Percentiles rank a stretch among this genome's conserved stretches.
Evolutionary conservation across 805 yeast species (phyloP).

Genomic region (Starmerella tilneyi): DNA sequence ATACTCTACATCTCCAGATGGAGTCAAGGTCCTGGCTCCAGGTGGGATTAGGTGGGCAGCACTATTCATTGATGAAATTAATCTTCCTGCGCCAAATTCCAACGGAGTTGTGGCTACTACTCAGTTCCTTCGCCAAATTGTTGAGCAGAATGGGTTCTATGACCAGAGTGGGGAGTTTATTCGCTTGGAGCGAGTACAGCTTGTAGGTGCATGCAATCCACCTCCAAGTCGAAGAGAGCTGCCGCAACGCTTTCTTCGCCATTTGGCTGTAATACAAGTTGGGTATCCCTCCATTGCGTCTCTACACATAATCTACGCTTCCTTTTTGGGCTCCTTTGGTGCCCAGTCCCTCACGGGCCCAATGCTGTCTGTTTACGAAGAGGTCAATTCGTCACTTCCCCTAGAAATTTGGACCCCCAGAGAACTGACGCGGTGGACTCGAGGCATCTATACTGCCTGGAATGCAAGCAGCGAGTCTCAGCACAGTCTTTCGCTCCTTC

Average conservation of each 20-base stretch:
- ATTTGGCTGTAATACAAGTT: conserved; percentile 54
- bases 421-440: conserved; percentile 78
- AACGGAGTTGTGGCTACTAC: conserved; percentile 68
- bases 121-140: conserved; percentile 60
- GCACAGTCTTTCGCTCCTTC: conserved; percentile 27
- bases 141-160: conserved; percentile 75
- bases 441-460: conserved; percentile 53
- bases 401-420: conserved; percentile 81
- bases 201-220: conserved; percentile 95
- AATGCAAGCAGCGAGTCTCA: conserved; percentile 10
- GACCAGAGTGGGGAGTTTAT: conserved; percentile 51
- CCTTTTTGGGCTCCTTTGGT: conserved; percentile 46
- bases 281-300: conserved; percentile 67
- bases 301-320: conserved; percentile 52
- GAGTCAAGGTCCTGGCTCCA: conserved; percentile 48
- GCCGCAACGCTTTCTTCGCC: conserved; percentile 54
- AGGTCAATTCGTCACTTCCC: conserved; percentile 36
- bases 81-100: conserved; percentile 60
- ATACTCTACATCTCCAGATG: conserved; percentile 44
- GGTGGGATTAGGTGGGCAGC: conserved; percentile 60
- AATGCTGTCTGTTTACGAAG: conserved; percentile 53
- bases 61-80: conserved; percentile 84
- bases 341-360: conserved; percentile 45
- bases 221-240: conserved; percentile 58
- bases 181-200: conserved; percentile 48